A percentile compares a stretch with the other conserved stretches of the same genome.
Evolutionary conservation across 352 stramenopile genomes (phyloP).

Genomic region (Phytophthora boehmeriae): DNA sequence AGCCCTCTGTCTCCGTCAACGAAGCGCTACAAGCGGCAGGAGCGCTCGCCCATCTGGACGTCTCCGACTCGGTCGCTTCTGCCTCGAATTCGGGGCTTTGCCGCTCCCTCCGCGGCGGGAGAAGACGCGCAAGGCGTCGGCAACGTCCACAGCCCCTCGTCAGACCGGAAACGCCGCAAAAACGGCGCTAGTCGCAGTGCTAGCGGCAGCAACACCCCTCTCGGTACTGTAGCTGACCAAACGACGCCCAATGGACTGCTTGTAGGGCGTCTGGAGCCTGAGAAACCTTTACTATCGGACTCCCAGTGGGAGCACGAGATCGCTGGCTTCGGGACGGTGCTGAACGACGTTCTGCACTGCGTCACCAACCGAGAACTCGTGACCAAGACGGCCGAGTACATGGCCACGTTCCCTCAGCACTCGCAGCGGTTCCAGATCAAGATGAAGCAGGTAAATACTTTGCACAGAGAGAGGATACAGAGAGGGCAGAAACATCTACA

Average conservation of each 20-base stretch:
- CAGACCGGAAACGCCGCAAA: constrained; percentile 27
- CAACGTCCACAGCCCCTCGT: constrained; percentile 4
- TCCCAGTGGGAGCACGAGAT: constrained; percentile 79
- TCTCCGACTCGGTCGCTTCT: not conserved
- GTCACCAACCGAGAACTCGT: constrained; percentile 80
- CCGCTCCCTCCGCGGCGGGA: constrained; percentile 16
- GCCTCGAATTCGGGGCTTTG: not conserved
- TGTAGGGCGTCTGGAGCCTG: constrained; percentile 5
- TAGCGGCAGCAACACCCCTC: constrained; percentile 21
- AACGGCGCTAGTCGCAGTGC: constrained; percentile 9
- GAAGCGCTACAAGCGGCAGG: constrained; percentile 3
- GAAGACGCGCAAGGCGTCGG: constrained; percentile 15
- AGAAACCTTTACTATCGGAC: constrained; percentile 57
- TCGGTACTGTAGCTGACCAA: not conserved
- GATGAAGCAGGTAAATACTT: constrained; percentile 80
- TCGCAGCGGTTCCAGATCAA: constrained; percentile 85
- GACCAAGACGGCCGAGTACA: constrained; percentile 73
- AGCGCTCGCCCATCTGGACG: constrained; percentile 11
- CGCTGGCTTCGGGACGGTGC: constrained; percentile 67
- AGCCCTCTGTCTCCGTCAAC: not conserved
- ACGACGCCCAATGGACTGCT: not conserved
- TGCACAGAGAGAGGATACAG: constrained; percentile 3
- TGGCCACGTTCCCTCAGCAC: constrained; percentile 74
- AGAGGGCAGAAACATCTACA: not conserved
- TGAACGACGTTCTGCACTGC: constrained; percentile 75